A percentile compares a stretch with the other conserved stretches of the same genome.
These are phyloP conservation scores for Raffaelea arxii DNA, from an alignment of 2,329 filamentous ascomycete species.

Conservation along the genomic window DNA sequence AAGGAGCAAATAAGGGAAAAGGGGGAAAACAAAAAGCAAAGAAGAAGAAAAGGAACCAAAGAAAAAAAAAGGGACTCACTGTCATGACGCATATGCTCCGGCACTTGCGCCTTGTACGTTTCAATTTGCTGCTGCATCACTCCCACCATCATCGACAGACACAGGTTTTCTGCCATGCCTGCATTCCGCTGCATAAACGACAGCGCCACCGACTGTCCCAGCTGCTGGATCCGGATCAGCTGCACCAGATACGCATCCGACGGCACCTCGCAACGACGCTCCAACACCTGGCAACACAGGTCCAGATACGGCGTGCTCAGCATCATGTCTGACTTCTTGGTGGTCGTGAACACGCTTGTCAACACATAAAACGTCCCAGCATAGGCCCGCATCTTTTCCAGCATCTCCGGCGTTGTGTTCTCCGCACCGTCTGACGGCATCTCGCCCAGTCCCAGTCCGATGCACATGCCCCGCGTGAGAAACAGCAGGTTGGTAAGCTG, in stretches of 20 bases:
- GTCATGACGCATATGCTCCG: not conserved
- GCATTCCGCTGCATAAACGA: constrained; percentile 24
- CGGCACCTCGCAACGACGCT: constrained; percentile 29
- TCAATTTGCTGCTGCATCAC: constrained; percentile 35
- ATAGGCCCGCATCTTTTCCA: constrained; percentile 36
- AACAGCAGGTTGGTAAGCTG: constrained; percentile 40
- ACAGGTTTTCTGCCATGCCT: constrained; percentile 21
- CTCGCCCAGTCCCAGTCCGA: constrained; percentile 29
- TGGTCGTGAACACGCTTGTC: constrained; percentile 24
- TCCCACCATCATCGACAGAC: constrained; percentile 30
- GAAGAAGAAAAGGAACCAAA: not conserved
- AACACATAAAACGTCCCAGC: constrained; percentile 40
- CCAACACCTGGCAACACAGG: constrained; percentile 31
- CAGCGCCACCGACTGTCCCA: constrained; percentile 35
- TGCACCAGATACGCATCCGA: constrained; percentile 34
- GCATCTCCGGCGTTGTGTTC: not conserved
- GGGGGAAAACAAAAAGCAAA: not conserved
- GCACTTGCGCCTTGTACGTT: constrained; percentile 11
- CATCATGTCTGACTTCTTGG: constrained; percentile 36
- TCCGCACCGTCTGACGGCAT: constrained; percentile 9
- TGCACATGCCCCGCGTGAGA: constrained; percentile 35
- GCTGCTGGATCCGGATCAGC: constrained; percentile 36
- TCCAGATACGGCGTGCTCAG: constrained; percentile 36
- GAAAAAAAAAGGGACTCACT: constrained; percentile 1
- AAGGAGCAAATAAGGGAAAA: not conserved